Conservation (phyloP, 2,329 filamentous ascomycete species). For the Arthrobotrys conoides region DNA sequence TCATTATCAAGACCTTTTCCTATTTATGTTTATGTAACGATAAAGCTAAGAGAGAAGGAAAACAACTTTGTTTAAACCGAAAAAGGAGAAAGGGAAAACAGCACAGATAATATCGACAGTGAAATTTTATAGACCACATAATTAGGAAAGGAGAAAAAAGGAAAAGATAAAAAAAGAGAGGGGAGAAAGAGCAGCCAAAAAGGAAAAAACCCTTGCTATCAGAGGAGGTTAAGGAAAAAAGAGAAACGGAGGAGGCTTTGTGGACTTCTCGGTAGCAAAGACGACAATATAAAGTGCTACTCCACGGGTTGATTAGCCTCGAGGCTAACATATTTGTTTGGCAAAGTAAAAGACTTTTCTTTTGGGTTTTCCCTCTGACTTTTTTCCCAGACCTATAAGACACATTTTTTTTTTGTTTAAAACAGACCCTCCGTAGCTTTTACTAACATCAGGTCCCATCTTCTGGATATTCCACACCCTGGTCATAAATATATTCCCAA, state of each 20-base stretch:
- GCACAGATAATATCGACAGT: slow-evolving; percentile 55
- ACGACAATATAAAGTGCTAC: slow-evolving; percentile 19
- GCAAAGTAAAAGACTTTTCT: slow-evolving; percentile 29
- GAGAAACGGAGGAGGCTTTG: slow-evolving; percentile 36
- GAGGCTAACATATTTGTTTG: slow-evolving; percentile 18
- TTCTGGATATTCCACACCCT: not conserved
- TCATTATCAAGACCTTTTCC: slow-evolving; percentile 50
- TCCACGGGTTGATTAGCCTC: slow-evolving; percentile 7
- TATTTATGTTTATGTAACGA: slow-evolving; percentile 53
- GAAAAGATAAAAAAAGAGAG: not conserved
- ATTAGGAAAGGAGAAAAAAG: slow-evolving; percentile 37
- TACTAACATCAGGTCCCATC: slow-evolving; percentile 5
- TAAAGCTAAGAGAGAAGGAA: slow-evolving; percentile 25
- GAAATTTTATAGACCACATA: slow-evolving; percentile 49
- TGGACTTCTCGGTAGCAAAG: slow-evolving; percentile 4
- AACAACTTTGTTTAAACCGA: slow-evolving; percentile 43
- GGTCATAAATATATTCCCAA: slow-evolving; percentile 12
- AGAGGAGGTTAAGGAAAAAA: slow-evolving; percentile 10
- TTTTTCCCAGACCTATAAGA: slow-evolving; percentile 28
- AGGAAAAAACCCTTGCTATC: slow-evolving; percentile 26
- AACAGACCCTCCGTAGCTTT: slow-evolving; percentile 10
- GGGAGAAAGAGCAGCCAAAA: not conserved
- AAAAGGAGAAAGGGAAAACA: slow-evolving; percentile 32
- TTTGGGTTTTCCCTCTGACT: slow-evolving; percentile 20
- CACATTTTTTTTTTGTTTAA: slow-evolving; percentile 2